Percentiles rank a stretch among this genome's conserved stretches.
Evolutionary conservation across 225 moss, liverwort and hornwort species (phyloP).

Genomic region (Straminergon stramineum): DNA sequence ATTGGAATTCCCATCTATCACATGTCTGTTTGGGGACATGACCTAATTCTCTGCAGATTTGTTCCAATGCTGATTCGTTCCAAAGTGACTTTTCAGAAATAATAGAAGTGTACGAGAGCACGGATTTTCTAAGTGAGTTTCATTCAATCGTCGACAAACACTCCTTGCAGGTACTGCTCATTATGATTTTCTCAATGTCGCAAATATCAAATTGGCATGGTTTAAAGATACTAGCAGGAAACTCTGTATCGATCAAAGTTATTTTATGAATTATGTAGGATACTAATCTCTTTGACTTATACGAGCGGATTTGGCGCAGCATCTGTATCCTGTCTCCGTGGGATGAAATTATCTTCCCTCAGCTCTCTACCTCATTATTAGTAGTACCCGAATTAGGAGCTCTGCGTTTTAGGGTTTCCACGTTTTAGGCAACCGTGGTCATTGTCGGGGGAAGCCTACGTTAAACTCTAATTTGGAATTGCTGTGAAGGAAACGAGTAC

Average conservation of each 20-base stretch:
- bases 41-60: neutral
- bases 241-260: neutral
- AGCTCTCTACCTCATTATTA: neutral
- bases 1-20: neutral
- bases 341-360: neutral
- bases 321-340: neutral
- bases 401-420: neutral
- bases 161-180: constrained; percentile 68
- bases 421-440: neutral
- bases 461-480: neutral
- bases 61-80: constrained; percentile 50
- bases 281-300: neutral
- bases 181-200: neutral
- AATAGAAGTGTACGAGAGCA: constrained; percentile 84
- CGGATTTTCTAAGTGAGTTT: constrained; percentile 70
- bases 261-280: neutral
- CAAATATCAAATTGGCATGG: neutral
- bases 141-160: constrained; percentile 79
- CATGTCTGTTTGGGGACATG: neutral
- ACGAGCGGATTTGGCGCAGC: neutral
- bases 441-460: neutral
- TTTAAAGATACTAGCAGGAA: neutral
- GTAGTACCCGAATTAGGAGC: neutral
- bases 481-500: neutral
- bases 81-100: constrained; percentile 83